Conservation (phyloP, 2,329 filamentous ascomycete species). For the Ceratocystis albifundus region DNA sequence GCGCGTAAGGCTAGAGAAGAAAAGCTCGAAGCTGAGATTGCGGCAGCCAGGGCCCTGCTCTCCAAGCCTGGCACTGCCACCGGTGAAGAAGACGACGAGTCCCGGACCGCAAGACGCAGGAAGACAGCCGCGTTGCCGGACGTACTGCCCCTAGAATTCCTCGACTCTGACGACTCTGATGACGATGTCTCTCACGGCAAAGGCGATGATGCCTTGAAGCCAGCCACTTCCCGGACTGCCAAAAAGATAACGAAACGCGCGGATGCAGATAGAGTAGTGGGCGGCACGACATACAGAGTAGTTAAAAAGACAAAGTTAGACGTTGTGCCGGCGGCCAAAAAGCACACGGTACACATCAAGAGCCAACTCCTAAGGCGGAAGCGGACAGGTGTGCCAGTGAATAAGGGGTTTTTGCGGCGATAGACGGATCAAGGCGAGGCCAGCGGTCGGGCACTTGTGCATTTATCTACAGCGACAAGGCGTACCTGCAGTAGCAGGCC, state of each 20-base stretch:
- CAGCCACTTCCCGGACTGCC: slow-evolving; percentile 29
- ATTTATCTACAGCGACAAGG: too few relatives aligned
- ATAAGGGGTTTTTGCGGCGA: slow-evolving; percentile 36
- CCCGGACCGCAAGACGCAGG: neutral
- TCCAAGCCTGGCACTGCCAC: slow-evolving; percentile 16
- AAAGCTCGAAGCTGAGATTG: slow-evolving; percentile 23
- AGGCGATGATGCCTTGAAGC: neutral
- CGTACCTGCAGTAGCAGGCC: too few relatives aligned
- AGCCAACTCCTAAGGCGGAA: slow-evolving; percentile 38
- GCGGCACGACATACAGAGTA: slow-evolving; percentile 44
- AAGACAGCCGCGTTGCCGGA: slow-evolving; percentile 31
- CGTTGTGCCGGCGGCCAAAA: slow-evolving; percentile 40
- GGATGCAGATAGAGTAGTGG: slow-evolving; percentile 40
- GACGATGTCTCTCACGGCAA: slow-evolving; percentile 25
- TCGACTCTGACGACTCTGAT: slow-evolving; percentile 38
- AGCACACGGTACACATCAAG: slow-evolving; percentile 35
- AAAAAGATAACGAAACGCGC: slow-evolving; percentile 26
- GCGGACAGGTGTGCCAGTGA: slow-evolving; percentile 31
- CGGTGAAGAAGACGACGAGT: slow-evolving; percentile 1
- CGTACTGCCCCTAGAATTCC: slow-evolving; percentile 42
- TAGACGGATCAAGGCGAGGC: neutral
- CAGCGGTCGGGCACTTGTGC: neutral
- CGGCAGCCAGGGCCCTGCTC: slow-evolving; percentile 24
- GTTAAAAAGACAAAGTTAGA: slow-evolving; percentile 35
- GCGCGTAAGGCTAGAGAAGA: slow-evolving; percentile 35